Conservation (phyloP, 345 rosid genomes). For the Diplotaxis tenuifolia region DNA sequence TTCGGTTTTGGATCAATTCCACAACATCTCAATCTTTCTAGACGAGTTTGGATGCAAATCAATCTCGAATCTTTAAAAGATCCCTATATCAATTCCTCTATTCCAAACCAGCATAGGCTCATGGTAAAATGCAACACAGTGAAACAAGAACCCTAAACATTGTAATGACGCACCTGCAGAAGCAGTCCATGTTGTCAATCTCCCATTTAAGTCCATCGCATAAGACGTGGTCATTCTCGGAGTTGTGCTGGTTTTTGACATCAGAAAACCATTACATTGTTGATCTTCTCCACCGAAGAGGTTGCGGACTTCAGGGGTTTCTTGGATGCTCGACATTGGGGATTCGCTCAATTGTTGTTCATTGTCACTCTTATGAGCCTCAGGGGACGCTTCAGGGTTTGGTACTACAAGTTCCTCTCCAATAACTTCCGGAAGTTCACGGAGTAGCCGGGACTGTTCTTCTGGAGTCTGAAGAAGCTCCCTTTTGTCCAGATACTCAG, state of each 20-base stretch:
- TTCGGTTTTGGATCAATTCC: background rate
- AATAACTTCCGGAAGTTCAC: slow-evolving; percentile 61
- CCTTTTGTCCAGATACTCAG: slow-evolving; percentile 71
- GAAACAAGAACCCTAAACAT: slow-evolving; percentile 10
- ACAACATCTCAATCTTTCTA: background rate
- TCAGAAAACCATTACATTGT: slow-evolving; percentile 32
- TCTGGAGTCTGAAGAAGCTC: slow-evolving; percentile 61
- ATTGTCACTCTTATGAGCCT: slow-evolving; percentile 19
- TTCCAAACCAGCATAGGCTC: background rate
- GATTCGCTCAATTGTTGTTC: slow-evolving; percentile 26
- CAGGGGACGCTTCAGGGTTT: slow-evolving; percentile 28
- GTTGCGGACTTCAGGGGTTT: slow-evolving; percentile 28
- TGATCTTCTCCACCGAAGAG: slow-evolving; percentile 30
- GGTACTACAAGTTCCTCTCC: slow-evolving; percentile 54
- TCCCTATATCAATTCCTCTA: background rate
- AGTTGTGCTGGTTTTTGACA: slow-evolving; percentile 31
- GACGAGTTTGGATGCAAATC: background rate
- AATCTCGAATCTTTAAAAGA: background rate
- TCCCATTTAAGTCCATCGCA: slow-evolving; percentile 30
- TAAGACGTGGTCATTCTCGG: slow-evolving; percentile 33
- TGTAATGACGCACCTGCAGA: slow-evolving; percentile 38
- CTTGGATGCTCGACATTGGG: slow-evolving; percentile 31
- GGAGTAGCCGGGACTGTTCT: slow-evolving; percentile 62
- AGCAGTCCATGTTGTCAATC: slow-evolving; percentile 33
- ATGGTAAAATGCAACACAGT: slow-evolving; percentile 1